A percentile compares a stretch with the other conserved stretches of the same genome.
Evolutionary conservation across 371 early-diverging fungal species (phyloP).

Genomic region (Paraphysoderma sedebokerense): DNA sequence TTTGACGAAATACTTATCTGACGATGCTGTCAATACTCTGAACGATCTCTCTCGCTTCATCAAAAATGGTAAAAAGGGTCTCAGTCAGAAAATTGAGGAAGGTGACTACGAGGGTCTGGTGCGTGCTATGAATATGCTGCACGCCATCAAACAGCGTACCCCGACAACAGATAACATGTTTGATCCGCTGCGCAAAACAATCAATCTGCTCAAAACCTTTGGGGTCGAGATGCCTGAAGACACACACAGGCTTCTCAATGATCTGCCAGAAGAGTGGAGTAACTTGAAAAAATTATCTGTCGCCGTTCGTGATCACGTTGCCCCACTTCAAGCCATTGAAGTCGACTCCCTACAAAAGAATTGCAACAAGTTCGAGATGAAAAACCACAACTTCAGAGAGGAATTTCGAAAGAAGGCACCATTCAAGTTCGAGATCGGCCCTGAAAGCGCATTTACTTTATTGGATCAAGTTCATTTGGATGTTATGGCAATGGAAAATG

Average conservation of each 20-base stretch:
- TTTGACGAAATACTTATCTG: conserved; percentile 33
- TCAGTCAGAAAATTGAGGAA: conserved; percentile 29
- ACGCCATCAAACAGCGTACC: conserved; percentile 32
- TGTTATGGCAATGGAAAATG: conserved; percentile 31
- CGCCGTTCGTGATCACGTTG: conserved; percentile 35
- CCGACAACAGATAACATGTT: conserved; percentile 32
- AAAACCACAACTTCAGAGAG: conserved; percentile 37
- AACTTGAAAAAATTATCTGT: conserved; percentile 35
- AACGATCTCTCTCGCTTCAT: conserved; percentile 33
- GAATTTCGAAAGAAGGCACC: conserved; percentile 41
- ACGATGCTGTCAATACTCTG: conserved; percentile 27
- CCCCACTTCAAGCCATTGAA: conserved; percentile 38
- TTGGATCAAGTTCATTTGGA: conserved; percentile 27
- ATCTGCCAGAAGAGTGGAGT: conserved; percentile 42
- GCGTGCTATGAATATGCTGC: conserved; percentile 32
- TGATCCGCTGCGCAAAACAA: conserved; percentile 38
- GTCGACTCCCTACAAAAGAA: conserved; percentile 40
- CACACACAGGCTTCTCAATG: conserved; percentile 34
- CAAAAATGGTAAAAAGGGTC: conserved; percentile 26
- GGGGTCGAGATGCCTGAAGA: conserved; percentile 40
- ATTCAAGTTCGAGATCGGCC: conserved; percentile 34
- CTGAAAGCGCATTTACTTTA: conserved; percentile 20
- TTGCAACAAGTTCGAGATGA: conserved; percentile 36
- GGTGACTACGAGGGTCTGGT: conserved; percentile 36
- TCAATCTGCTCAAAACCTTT: conserved; percentile 34